A percentile compares a stretch with the other conserved stretches of the same genome.
phyloP scores from a whole-genome alignment of 2,329 filamentous ascomycete genomes.

The Colletotrichum zoysiae region DNA sequence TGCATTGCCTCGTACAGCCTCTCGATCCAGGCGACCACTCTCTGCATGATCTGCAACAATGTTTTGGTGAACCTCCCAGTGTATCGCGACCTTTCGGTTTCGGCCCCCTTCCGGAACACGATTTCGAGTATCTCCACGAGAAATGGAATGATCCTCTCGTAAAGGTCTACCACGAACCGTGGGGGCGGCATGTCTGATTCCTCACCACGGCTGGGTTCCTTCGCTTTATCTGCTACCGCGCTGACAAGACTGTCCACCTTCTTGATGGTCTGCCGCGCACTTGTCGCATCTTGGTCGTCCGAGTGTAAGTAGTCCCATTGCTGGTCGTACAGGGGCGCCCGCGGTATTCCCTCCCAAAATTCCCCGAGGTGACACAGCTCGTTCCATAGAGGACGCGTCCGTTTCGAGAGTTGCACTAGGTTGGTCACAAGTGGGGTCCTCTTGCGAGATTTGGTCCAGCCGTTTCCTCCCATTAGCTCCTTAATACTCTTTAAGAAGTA shows the following conservation, averaged over 20 bases:
- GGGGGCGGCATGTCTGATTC: constrained; percentile 15
- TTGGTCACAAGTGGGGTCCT: not conserved
- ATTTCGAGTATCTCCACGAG: constrained; percentile 18
- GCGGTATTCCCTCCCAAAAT: constrained; percentile 27
- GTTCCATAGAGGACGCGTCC: constrained; percentile 23
- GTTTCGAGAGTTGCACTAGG: constrained; percentile 4
- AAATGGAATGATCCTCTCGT: constrained; percentile 21
- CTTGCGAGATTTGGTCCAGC: not conserved
- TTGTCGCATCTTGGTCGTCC: not conserved
- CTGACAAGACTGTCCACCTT: constrained; percentile 18
- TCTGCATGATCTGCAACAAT: constrained; percentile 33
- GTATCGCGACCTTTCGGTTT: not conserved
- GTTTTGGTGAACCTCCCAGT: constrained; percentile 27
- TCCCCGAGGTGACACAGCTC: not conserved
- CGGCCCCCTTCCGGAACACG: constrained; percentile 26
- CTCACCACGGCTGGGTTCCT: not conserved
- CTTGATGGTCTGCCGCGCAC: constrained; percentile 1
- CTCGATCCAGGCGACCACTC: constrained; percentile 26
- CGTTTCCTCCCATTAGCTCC: constrained; percentile 26
- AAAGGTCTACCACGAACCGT: constrained; percentile 13
- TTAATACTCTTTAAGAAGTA: constrained; percentile 12
- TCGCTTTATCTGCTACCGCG: not conserved
- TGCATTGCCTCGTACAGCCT: constrained; percentile 22
- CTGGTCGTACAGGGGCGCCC: constrained; percentile 13
- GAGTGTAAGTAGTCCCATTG: constrained; percentile 32